These are phyloP conservation scores for Pharus latifolius DNA, from an alignment of 176 grass and related monocot genomes.

Conservation along the genomic window DNA sequence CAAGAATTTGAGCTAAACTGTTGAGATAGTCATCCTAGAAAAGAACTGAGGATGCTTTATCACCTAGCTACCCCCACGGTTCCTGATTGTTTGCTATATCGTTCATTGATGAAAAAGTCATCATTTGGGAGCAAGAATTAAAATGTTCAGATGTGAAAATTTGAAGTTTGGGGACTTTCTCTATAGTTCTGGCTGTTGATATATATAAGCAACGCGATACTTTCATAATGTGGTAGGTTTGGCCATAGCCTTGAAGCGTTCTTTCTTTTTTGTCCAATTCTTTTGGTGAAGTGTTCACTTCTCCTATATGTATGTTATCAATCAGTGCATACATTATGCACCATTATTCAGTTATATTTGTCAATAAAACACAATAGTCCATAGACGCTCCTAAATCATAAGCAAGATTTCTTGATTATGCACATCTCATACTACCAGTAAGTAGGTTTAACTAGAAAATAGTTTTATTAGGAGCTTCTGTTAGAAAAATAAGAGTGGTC, in stretches of 20 bases:
- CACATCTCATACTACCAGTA: background rate
- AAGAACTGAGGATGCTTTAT: background rate
- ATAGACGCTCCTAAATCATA: background rate
- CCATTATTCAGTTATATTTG: background rate
- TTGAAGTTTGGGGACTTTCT: no score
- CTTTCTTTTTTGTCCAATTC: background rate
- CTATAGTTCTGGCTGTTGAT: no score
- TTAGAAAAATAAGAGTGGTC: background rate
- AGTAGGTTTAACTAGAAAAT: background rate
- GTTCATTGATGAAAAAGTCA: background rate
- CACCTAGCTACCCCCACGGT: background rate
- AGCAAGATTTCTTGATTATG: background rate
- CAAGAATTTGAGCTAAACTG: no score
- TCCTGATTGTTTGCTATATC: background rate
- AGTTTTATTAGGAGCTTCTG: background rate
- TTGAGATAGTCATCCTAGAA: background rate
- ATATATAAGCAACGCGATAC: no score
- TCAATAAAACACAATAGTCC: background rate
- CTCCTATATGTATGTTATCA: background rate
- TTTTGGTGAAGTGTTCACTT: background rate
- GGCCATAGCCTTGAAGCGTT: background rate
- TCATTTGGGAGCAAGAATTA: background rate
- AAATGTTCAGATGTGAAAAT: no score
- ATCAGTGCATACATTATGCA: background rate
- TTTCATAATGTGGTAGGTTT: no score